Evolutionary conservation across 805 yeast species (phyloP).

Genomic region (Zygosaccharomyces bailii): DNA sequence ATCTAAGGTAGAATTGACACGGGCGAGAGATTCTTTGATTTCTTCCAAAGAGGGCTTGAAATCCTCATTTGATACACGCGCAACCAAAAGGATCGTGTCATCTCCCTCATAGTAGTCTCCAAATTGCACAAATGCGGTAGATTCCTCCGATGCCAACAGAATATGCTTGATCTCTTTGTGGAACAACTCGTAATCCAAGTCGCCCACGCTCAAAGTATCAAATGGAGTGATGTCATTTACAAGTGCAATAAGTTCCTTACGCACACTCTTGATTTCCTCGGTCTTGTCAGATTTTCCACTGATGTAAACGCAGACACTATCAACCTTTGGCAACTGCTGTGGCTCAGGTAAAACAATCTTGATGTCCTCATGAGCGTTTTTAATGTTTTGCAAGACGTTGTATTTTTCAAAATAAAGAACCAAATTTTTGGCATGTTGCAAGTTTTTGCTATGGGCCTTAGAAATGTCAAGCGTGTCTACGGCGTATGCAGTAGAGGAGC

Average conservation of each 20-base stretch:
- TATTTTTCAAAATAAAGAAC: constrained; percentile 61
- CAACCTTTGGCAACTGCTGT: constrained; percentile 42
- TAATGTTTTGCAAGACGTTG: constrained; percentile 45
- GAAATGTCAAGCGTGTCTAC: constrained; percentile 77
- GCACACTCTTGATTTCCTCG: constrained; percentile 56
- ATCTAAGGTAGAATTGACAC: constrained; percentile 53
- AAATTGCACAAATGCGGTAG: constrained; percentile 58
- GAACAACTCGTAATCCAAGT: constrained; percentile 52
- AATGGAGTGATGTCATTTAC: constrained; percentile 75
- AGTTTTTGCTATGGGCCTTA: constrained; percentile 80
- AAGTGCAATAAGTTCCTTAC: constrained; percentile 64
- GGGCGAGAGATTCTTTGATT: constrained; percentile 49
- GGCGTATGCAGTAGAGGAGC: constrained; percentile 54
- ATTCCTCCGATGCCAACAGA: constrained; percentile 31
- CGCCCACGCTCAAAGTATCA: constrained; percentile 53
- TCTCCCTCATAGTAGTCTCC: constrained; percentile 46
- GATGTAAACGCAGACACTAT: constrained; percentile 58
- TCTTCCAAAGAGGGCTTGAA: constrained; percentile 69
- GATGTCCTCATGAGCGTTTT: constrained; percentile 41
- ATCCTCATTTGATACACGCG: constrained; percentile 51
- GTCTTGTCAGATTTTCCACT: constrained; percentile 48
- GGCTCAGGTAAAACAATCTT: constrained; percentile 48
- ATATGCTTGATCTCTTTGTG: constrained; percentile 29
- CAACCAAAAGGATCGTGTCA: constrained; percentile 53
- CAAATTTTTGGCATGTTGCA: constrained; percentile 70